A percentile compares a stretch with the other conserved stretches of the same genome.
These are phyloP conservation scores for Tuber microsphaerosporum DNA, from an alignment of 495 filamentous ascomycete genomes.

Conservation along the genomic window DNA sequence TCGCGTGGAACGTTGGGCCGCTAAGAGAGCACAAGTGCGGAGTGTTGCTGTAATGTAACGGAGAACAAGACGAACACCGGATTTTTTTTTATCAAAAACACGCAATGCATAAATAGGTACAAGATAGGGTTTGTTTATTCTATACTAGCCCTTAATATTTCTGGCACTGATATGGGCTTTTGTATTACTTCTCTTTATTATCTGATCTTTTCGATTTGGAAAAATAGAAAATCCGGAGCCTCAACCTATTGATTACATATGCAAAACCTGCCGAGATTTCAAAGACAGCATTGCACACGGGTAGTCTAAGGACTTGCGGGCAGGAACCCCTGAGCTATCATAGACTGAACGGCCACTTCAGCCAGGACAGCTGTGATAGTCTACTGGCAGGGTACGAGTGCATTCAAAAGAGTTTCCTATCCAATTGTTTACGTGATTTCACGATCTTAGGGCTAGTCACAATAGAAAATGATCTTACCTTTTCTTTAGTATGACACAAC, in stretches of 20 bases:
- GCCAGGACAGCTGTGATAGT: neutral
- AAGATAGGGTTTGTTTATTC: neutral
- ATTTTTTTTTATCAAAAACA: neutral
- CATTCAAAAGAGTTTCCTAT: neutral
- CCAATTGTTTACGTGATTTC: neutral
- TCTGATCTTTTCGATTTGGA: neutral
- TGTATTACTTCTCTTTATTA: neutral
- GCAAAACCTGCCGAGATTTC: neutral
- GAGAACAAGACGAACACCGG: neutral
- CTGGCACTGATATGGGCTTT: neutral
- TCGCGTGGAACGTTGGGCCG: slow-evolving; percentile 1
- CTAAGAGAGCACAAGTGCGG: neutral
- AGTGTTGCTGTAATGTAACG: neutral
- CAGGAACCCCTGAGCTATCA: neutral
- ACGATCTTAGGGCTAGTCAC: neutral
- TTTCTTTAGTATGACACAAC: neutral
- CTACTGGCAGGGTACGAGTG: neutral
- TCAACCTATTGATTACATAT: neutral
- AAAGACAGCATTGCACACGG: neutral
- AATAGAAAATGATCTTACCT: neutral
- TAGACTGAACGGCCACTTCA: neutral
- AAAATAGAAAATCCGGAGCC: slow-evolving; percentile 6
- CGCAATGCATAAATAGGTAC: neutral
- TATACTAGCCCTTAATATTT: neutral
- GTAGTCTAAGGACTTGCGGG: neutral